Percentiles rank a stretch among this genome's conserved stretches.
phyloP scores from a whole-genome alignment of 768 basidiomycete genomes.

The Postia placenta region DNA sequence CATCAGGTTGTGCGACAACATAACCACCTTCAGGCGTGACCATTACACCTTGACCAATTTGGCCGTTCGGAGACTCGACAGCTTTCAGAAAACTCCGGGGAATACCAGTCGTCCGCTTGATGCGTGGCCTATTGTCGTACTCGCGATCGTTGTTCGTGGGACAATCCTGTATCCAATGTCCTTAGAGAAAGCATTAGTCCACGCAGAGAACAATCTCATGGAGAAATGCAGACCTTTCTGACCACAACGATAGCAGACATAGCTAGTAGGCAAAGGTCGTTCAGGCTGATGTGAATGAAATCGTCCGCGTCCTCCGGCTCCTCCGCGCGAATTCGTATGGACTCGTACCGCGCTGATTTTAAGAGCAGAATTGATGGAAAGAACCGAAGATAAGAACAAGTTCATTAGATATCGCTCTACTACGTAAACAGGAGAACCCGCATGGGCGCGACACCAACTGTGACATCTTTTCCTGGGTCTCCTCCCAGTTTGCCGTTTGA shows the following conservation, averaged over 20 bases:
- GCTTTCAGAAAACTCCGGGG: conserved; percentile 96
- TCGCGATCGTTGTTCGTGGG: conserved; percentile 96
- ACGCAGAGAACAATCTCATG: background rate
- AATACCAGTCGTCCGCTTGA: conserved; percentile 97
- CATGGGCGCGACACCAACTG: conserved; percentile 78
- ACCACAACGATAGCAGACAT: conserved; percentile 98
- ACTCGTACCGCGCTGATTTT: conserved; percentile 57
- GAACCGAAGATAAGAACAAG: conserved; percentile 37
- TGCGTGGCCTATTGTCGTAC: conserved; percentile 89
- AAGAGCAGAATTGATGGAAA: conserved; percentile 16
- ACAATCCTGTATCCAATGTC: conserved; percentile 99
- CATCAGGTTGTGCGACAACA: conserved; percentile 94
- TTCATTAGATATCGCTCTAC: conserved; percentile 73
- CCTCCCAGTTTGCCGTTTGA: conserved; percentile 93
- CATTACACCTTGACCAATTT: conserved; percentile 86
- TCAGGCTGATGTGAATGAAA: conserved; percentile 51
- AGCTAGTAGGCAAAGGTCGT: conserved; percentile 84
- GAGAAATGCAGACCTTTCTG: conserved; percentile 71
- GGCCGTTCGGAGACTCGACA: conserved; percentile 80
- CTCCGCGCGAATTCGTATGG: conserved; percentile 61
- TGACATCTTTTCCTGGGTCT: conserved; percentile 99
- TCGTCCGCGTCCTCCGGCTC: conserved; percentile 53
- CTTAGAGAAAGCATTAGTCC: conserved; percentile 34
- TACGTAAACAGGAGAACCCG: conserved; percentile 54
- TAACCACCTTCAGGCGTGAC: conserved; percentile 98